phyloP scores from a whole-genome alignment of 202 grass and related monocot species.

The Cymbopogon flexuosus region DNA sequence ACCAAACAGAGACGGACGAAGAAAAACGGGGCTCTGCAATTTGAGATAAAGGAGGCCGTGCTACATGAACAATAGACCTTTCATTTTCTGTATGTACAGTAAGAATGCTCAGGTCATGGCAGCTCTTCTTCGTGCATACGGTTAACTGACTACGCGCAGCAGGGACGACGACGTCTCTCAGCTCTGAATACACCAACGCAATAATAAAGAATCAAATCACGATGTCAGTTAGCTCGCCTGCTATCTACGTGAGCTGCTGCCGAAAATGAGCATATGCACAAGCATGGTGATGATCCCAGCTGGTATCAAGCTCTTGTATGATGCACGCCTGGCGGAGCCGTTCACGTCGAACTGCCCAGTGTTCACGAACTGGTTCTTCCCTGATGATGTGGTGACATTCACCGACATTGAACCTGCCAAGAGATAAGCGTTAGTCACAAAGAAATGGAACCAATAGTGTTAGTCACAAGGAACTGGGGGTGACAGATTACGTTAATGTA shows the following conservation, averaged over 20 bases:
- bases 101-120: constrained; percentile 42
- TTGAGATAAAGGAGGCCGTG: background rate
- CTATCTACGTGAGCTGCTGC: constrained; percentile 48
- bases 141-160: background rate
- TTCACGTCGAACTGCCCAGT: constrained; percentile 62
- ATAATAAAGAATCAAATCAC: constrained; percentile 86
- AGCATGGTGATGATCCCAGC: constrained; percentile 38
- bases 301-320: constrained; percentile 6
- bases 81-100: constrained; percentile 46
- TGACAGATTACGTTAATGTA: background rate
- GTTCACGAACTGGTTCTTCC: constrained; percentile 79
- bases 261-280: constrained; percentile 55
- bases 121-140: background rate
- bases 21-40: background rate
- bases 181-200: constrained; percentile 43
- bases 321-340: constrained; percentile 25
- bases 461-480: background rate
- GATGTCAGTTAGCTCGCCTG: constrained; percentile 33
- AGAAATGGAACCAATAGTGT: background rate
- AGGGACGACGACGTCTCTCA: background rate
- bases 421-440: background rate
- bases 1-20: background rate
- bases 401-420: constrained; percentile 64
- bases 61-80: constrained; percentile 17
- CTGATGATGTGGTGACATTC: constrained; percentile 76